Evolutionary conservation across 495 filamentous ascomycete genomes (phyloP), one percentile per base, ranked within the genome.

Genomic region (Xylaria venustula): DNA sequence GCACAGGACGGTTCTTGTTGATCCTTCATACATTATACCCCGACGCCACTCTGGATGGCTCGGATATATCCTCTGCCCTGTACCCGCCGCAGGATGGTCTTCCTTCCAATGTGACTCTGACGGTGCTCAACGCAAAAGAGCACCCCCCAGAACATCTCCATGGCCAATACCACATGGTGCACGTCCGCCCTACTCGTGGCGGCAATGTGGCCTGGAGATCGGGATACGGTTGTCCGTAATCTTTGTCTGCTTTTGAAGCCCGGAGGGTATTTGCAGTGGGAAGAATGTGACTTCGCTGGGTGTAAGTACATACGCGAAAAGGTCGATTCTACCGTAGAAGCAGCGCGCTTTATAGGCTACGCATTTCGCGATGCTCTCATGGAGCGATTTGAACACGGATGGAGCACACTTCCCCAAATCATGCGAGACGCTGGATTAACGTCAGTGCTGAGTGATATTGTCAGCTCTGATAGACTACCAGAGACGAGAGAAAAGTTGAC

Each of bases 121-220:
- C 54, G 15, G 25, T 65, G 8, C 64, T 70, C 20, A 67, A 77
- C 61, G 68, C 75, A 59, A 60, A 64, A 47, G 22, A 44, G 44
- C 71, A 72, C 1, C 69, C 75, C 42, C 70, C 73, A 7, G 58
- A 58, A 17, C 40, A 61, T 1, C 57, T 74, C 25, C 42, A 48
- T 25, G 67, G 67, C 22, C 66, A 54, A 14, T 79, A 70, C 58
- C 74, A 78, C 50, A 14, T 77, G 14, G 70, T 78, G 9, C 69
- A 72, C 30, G 68, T 71, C 22, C 71, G 75, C 1, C 60, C n/a
- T 79, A 56, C 57, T 73, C 44, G 73, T 70, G 54, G 60, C 64
- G 52, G 71, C 64, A 9, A 69, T 63, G 17, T 50, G 54, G 15
- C 61, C 62, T 9, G 42, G 11, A 11, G 73, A 70, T 1, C 67